Percentiles rank a stretch among this genome's conserved stretches.
These are phyloP conservation scores for Trichoderma harzianum DNA, from an alignment of 2,329 filamentous ascomycete genomes.

Conservation along the genomic window DNA sequence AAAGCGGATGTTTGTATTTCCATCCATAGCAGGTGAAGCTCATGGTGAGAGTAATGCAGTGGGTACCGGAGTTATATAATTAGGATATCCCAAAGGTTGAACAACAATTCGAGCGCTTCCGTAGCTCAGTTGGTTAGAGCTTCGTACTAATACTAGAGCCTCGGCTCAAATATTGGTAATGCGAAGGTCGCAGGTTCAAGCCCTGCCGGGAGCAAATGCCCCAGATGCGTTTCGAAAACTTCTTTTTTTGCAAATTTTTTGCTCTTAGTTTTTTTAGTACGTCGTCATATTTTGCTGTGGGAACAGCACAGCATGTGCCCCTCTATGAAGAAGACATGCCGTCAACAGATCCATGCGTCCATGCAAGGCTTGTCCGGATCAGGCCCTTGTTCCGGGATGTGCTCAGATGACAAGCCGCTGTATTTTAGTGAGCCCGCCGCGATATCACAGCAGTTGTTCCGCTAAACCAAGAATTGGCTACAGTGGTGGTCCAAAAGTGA, in stretches of 20 bases:
- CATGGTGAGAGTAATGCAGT: neutral
- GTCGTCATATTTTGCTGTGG: neutral
- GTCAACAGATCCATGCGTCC: neutral
- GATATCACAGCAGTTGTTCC: neutral
- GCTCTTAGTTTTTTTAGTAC: neutral
- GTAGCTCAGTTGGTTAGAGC: constrained; percentile 17
- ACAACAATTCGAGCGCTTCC: constrained; percentile 1
- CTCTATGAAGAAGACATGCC: neutral
- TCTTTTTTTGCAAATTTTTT: neutral
- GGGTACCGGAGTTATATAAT: neutral
- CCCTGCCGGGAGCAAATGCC: constrained; percentile 18
- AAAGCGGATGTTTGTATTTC: neutral
- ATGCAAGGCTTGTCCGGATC: neutral
- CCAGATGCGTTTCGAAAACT: neutral
- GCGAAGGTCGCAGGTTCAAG: constrained; percentile 20
- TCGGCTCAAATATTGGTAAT: constrained; percentile 14
- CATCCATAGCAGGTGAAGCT: neutral
- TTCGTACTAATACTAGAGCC: constrained; percentile 4
- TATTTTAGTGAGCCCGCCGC: neutral
- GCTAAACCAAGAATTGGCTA: neutral
- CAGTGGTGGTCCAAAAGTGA: too few species aligned
- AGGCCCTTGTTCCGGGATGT: neutral
- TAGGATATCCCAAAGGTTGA: neutral
- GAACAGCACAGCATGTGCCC: too few species aligned
- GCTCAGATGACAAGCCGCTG: neutral